A percentile compares a stretch with the other conserved stretches of the same genome.
Conservation (phyloP, 2,329 filamentous ascomycete species). For the Ascochyta fabae region DNA sequence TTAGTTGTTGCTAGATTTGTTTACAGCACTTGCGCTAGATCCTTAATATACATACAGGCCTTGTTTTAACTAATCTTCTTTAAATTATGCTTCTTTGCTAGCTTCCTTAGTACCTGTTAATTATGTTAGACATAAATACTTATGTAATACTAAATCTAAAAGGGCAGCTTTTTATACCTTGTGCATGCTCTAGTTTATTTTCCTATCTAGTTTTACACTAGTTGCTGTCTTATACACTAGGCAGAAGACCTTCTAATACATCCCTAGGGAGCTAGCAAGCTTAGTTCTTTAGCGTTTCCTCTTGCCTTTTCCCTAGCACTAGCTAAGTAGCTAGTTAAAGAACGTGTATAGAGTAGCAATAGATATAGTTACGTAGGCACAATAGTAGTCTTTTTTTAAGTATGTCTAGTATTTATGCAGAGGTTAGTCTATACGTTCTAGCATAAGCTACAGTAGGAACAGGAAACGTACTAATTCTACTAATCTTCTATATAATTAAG, state of each 20-base stretch:
- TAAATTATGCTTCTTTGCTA: slow-evolving; percentile 24
- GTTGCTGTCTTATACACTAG: slow-evolving; percentile 25
- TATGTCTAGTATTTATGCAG: slow-evolving; percentile 21
- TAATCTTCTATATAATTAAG: slow-evolving; percentile 26
- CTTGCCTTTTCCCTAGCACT: slow-evolving; percentile 13
- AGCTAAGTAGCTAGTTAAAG: slow-evolving; percentile 23
- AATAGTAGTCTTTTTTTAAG: slow-evolving; percentile 11
- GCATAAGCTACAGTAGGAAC: slow-evolving; percentile 5
- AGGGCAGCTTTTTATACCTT: slow-evolving; percentile 11
- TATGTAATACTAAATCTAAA: background rate
- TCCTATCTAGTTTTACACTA: slow-evolving; percentile 8
- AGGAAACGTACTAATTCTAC: slow-evolving; percentile 26
- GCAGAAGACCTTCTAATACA: slow-evolving; percentile 25
- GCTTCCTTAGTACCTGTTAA: slow-evolving; percentile 16
- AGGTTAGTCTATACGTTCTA: slow-evolving; percentile 15
- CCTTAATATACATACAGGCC: slow-evolving; percentile 24
- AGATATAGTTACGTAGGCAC: slow-evolving; percentile 12
- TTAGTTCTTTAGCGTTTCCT: slow-evolving; percentile 23
- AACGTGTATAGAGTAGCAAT: slow-evolving; percentile 20
- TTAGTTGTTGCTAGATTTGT: slow-evolving; percentile 12
- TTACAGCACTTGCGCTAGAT: slow-evolving; percentile 24
- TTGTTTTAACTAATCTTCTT: slow-evolving; percentile 20
- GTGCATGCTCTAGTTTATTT: background rate
- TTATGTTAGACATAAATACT: slow-evolving; percentile 13
- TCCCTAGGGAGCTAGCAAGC: slow-evolving; percentile 17